A percentile compares a stretch with the other conserved stretches of the same genome.
phyloP scores from a whole-genome alignment of 139 green algal species.

The Chara braunii region DNA sequence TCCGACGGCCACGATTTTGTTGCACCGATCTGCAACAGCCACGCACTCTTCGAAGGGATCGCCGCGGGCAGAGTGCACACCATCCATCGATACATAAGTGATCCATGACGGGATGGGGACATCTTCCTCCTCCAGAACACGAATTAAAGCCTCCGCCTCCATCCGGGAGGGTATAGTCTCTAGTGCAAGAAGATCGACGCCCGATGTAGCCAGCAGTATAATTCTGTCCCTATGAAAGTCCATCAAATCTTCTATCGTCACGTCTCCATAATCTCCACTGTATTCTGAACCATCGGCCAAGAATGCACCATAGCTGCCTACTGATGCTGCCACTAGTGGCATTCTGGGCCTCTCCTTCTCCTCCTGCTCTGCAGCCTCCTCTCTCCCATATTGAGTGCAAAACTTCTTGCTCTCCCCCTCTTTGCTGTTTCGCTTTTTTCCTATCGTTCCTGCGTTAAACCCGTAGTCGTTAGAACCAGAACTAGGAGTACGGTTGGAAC shows the following conservation, averaged over 20 bases:
- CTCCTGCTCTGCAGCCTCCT: too few relatives aligned
- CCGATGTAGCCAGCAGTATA: conserved; percentile 2
- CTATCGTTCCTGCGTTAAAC: too few relatives aligned
- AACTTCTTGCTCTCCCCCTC: too few relatives aligned
- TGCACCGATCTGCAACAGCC: background rate
- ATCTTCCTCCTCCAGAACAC: conserved; percentile 16
- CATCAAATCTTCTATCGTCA: conserved; percentile 27
- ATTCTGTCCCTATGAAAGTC: conserved; percentile 28
- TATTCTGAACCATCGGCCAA: conserved; percentile 40
- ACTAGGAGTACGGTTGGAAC: too few relatives aligned
- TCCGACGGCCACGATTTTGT: conserved; percentile 24
- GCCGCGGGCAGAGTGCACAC: background rate
- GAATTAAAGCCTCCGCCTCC: conserved; percentile 28
- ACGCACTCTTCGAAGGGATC: conserved; percentile 18
- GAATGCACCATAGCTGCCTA: conserved; percentile 36
- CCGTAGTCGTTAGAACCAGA: background rate
- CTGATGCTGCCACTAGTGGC: conserved; percentile 34
- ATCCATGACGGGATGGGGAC: conserved; percentile 15
- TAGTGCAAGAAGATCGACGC: conserved; percentile 28
- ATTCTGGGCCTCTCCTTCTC: too few relatives aligned
- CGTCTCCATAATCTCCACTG: conserved; percentile 23
- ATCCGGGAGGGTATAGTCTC: conserved; percentile 30
- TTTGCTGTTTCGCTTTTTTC: too few relatives aligned
- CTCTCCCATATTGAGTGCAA: too few relatives aligned
- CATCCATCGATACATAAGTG: conserved; percentile 30